Evolutionary conservation across 2,329 filamentous ascomycete species (phyloP).

Genomic region (Cercospora sojina): DNA sequence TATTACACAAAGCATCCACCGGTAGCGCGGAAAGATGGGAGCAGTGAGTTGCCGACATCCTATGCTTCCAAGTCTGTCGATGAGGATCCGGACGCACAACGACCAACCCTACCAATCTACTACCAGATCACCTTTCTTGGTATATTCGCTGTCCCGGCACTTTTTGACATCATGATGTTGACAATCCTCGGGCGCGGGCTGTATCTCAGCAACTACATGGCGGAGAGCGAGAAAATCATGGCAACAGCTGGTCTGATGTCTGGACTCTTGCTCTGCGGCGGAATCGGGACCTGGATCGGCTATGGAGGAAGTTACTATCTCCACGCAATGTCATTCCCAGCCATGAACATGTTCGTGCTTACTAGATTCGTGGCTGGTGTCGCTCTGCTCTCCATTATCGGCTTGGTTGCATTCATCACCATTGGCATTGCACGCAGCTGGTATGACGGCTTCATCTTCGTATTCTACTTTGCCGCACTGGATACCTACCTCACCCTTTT

Average conservation of each 20-base stretch:
- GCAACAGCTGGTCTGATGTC: constrained; percentile 60
- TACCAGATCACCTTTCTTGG: constrained; percentile 15
- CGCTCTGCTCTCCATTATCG: constrained; percentile 53
- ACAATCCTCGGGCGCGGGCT: constrained; percentile 60
- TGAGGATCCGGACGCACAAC: constrained; percentile 17
- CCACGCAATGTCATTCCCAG: constrained; percentile 56
- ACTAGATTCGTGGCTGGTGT: constrained; percentile 47
- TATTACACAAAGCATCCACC: constrained; percentile 28
- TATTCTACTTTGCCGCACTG: constrained; percentile 58
- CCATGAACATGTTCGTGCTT: constrained; percentile 56
- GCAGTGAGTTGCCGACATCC: constrained; percentile 25
- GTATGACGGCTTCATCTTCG: constrained; percentile 55
- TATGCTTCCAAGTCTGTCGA: constrained; percentile 25
- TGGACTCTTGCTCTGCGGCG: constrained; percentile 57
- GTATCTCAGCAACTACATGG: constrained; percentile 61
- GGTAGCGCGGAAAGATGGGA: constrained; percentile 21
- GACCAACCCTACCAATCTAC: background rate
- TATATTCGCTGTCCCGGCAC: constrained; percentile 61
- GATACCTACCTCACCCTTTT: constrained; percentile 60
- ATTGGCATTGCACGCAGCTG: constrained; percentile 49
- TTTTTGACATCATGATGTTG: constrained; percentile 60
- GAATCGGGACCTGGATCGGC: constrained; percentile 63
- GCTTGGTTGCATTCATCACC: constrained; percentile 45
- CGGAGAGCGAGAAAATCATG: constrained; percentile 46
- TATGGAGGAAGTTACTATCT: constrained; percentile 64